These are phyloP conservation scores for Paragyromitra xinjiangensis DNA, from an alignment of 495 filamentous ascomycete species.

Conservation along the genomic window DNA sequence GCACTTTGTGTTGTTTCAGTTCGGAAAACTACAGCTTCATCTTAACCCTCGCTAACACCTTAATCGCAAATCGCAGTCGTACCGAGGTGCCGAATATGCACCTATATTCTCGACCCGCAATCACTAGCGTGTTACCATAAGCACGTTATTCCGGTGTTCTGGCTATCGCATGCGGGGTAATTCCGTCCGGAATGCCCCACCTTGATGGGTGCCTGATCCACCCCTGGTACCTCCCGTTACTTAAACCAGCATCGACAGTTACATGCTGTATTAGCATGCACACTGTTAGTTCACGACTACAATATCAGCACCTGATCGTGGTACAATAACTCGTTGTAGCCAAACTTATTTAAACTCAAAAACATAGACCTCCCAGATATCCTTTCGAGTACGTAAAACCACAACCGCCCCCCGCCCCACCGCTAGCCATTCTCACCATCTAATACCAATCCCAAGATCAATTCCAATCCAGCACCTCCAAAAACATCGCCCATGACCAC, in stretches of 20 bases:
- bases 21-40: neutral
- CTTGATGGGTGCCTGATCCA: neutral
- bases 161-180: slow-evolving; percentile 24
- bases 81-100: slow-evolving; percentile 19
- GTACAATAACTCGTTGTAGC: neutral
- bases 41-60: neutral
- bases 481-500: neutral
- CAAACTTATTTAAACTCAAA: neutral
- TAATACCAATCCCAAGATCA: neutral
- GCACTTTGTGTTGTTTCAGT: neutral
- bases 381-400: neutral
- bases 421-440: neutral
- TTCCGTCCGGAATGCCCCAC: slow-evolving; percentile 2
- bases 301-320: neutral
- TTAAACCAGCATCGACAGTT: neutral
- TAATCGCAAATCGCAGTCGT: slow-evolving; percentile 1
- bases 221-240: neutral
- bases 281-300: neutral
- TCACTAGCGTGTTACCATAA: neutral
- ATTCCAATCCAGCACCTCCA: slow-evolving; percentile 9
- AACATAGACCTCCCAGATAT: neutral
- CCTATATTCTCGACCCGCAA: neutral
- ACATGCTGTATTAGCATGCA: neutral
- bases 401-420: neutral
- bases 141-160: neutral